Evolutionary conservation across 768 basidiomycete genomes (phyloP), one percentile per base, ranked within the genome.

Genomic region (Kwoniella pini): DNA sequence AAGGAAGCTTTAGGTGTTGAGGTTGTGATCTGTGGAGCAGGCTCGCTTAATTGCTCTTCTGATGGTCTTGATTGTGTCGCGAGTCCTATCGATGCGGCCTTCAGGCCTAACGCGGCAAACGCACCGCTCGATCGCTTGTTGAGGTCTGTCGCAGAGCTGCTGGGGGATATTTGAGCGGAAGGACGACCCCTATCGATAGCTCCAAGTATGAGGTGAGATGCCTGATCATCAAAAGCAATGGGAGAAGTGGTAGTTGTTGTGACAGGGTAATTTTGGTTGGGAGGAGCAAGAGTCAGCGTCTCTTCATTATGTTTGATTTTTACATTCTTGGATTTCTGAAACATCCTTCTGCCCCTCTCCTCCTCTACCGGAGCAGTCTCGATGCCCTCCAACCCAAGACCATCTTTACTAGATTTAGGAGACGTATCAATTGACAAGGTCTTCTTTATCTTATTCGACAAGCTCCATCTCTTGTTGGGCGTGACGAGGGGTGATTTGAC

Each of bases 11-110:
- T 68, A 65, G 49, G 70, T 76, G 26, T 74, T 76, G 30, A 71
- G 75, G 1, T 78, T 22, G 70, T 68, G 11, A 84, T 84, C 48
- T 30, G 82, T 77, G 43, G 85, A 83, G 0, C 88, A 87, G 38
- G 86, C 15, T 84, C 43, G 84, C 83, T 54, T 9, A n/a, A 21
- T 4, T 36, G 33, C 2, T 53, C 81, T 83, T 82, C 44, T 0
- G 88, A 83, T 78, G 82, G 83, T 66, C 84, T 85, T 55, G 84
- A 81, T 70, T 70, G 36, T 19, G 50, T 51, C 15, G 45, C 38
- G 19, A 39, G n/a, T 13, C 60, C 65, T 65, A 77, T 81, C 10
- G 75, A 60, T 9, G 75, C 61, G 10, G 77, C 64, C 22, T 84
- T 82, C 1, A 81, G 71, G 4, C 81, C 72, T 52, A 80, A 78